Base-by-base conservation (phyloP, 2,329 filamentous ascomycete species). In the Ceratocystis colombiana region DNA sequence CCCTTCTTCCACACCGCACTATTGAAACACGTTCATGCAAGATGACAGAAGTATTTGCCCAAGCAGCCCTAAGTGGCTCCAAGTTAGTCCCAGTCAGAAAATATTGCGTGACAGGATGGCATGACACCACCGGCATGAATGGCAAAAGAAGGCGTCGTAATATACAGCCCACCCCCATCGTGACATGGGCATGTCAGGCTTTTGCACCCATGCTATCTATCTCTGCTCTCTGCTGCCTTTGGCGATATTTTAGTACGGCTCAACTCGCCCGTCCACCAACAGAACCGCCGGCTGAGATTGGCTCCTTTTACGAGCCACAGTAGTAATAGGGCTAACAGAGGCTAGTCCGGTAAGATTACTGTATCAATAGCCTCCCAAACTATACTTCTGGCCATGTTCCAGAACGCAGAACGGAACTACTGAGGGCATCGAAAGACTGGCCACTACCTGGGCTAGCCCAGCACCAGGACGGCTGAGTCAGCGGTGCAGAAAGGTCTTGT, bases 11-110 rank as follows among this genome's bases (percentile, higher is more conserved):
- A 30, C 12, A 59, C 53, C 25, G 53, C 53, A 59, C 53, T 59
- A 59, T 59, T 59, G 53, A 33, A 59, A 59, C 28, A 17, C 17
- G 28, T 59, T 59, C 28, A 59, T 59, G 53, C 28, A 50, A n/a
- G 28, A 33, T n/a, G 28, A 22, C 28, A 59, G 12, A 37, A 33
- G 25, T 33, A 22, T 30, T 59, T 4, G 2, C 5, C 12, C 28
- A 59, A 33, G 33, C 33, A 59, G 33, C 33, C 33, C 33, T 37
- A 37, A 37, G 8, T 12, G 8, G 33, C 8, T 37, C 10, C 33
- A 37, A 12, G 33, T 10, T 37, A 12, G 33, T 37, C 33, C 3
- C 33, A 37, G 8, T 12, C 10, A 57, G 53, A 22, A 50, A 28
- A 10, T 20, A 22, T 59, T 20, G 53, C 53, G 28, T 59, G 53